These are phyloP conservation scores for Yamadazyma akitaensis DNA, from an alignment of 805 yeast genomes.

Conservation along the genomic window DNA sequence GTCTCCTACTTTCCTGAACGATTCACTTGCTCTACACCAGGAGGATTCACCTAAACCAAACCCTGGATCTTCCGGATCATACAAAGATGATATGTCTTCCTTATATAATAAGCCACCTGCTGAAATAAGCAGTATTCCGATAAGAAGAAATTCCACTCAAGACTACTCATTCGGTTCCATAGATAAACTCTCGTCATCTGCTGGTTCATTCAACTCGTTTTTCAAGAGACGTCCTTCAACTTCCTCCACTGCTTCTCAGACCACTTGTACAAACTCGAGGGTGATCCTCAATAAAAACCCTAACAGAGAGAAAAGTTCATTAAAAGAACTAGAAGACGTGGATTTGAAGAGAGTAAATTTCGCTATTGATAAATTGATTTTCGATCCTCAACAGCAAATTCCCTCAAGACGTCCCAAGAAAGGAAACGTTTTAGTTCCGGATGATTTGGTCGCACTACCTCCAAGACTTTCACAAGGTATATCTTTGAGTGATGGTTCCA, in stretches of 20 bases:
- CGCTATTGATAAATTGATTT: conserved; percentile 66
- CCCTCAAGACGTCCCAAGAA: conserved; percentile 53
- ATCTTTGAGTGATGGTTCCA: conserved; percentile 37
- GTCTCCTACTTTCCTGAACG: conserved; percentile 2
- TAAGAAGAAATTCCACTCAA: conserved; percentile 10
- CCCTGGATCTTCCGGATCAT: neutral
- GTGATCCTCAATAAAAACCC: conserved; percentile 46
- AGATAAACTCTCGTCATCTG: conserved; percentile 8
- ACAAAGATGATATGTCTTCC: conserved; percentile 6
- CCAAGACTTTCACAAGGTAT: conserved; percentile 68
- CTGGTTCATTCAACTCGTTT: conserved; percentile 13
- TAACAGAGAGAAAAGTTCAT: conserved; percentile 27
- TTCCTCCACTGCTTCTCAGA: conserved; percentile 8
- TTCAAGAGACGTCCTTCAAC: conserved; percentile 16
- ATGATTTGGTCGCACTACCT: conserved; percentile 61
- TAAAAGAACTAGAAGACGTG: conserved; percentile 25
- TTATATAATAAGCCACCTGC: conserved; percentile 12
- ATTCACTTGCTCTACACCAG: neutral
- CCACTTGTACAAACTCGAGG: conserved; percentile 16
- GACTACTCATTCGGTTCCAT: conserved; percentile 4
- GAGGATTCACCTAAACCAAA: conserved; percentile 1
- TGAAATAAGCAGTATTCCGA: conserved; percentile 12
- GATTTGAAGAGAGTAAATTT: conserved; percentile 66
- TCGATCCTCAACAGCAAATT: conserved; percentile 74
- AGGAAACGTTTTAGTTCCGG: conserved; percentile 57